Evolutionary conservation across 1,284 basidiomycete species (phyloP), one percentile per base, ranked within the genome.

Genomic region (Singerocomus inundabilis): DNA sequence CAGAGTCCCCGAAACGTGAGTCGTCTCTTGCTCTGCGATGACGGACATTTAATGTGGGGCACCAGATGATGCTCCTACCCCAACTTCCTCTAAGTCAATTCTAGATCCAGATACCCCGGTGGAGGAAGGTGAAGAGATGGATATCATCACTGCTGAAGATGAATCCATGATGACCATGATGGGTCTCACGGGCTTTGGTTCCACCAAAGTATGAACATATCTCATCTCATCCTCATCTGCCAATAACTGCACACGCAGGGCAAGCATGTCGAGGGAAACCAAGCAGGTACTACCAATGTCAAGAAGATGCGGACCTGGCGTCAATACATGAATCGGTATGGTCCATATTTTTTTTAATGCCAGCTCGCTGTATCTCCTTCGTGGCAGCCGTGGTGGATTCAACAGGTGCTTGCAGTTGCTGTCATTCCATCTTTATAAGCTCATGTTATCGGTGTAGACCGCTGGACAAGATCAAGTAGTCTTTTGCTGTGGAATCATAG

Each of bases 261-360:
- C 45, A 90, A 88, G 61, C 79, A 77, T 45, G 88, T 93, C 32
- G 75, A 79, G 51, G 91, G 89, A 24, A 93, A 95, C 57, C 88
- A 93, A 68, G 83, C 87, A 56, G 93, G 93, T 30, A 64, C 58
- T 3, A 81, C 80, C 2, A 71, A 85, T 48, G 73, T 97, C 60
- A 95, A 95, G 78, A 93, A 94, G 72, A 81, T 85, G 56, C 78
- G 95, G 48, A 96, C 93, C 26, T 98, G 95, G 94, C 77, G 95
- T 57, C 95, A 98, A 71, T 95, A 95, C 68, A 95, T 95, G 92
- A 95, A 95, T 64, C 78, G 88, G 87, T 88, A 56, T 40, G 76
- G 60, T 34, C 42, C 9, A 5, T 15, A 25, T n/a, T n/a, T n/a
- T n/a, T 36, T 30, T 16, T 8, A 32, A 33, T 48, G 4, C 18